Evolutionary conservation across 106 monocot genomes (phyloP).

Genomic region (Dendrobium catenatum): DNA sequence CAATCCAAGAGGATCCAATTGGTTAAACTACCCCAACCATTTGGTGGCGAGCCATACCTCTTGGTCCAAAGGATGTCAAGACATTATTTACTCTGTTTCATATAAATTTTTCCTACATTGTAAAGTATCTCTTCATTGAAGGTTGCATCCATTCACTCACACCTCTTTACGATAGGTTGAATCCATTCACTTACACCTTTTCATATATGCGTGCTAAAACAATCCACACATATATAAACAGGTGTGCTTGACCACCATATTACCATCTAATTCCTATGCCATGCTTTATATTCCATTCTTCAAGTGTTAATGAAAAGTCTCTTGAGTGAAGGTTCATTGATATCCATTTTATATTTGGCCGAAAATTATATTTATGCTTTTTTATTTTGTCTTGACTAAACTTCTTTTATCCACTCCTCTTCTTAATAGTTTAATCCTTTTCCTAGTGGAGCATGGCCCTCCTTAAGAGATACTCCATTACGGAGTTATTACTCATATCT

Average conservation of each 20-base stretch:
- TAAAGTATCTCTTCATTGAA: background rate
- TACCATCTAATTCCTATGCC: background rate
- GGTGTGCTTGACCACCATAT: background rate
- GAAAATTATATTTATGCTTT: background rate
- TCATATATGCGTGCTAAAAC: too few species aligned
- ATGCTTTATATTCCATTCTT: background rate
- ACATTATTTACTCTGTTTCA: background rate
- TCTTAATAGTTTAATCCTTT: background rate
- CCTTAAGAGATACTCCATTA: background rate
- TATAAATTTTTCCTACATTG: background rate
- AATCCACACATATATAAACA: too few species aligned
- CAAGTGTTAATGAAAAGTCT: background rate
- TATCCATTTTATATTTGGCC: background rate
- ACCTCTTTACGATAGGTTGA: background rate
- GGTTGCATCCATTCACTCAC: background rate
- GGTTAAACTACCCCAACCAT: too few species aligned
- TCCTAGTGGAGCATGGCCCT: background rate
- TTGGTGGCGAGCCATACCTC: too few species aligned
- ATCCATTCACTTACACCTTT: too few species aligned
- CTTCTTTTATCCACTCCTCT: background rate
- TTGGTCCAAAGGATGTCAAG: too few species aligned
- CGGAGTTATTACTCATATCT: background rate
- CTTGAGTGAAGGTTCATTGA: background rate
- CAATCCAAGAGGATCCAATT: too few species aligned
- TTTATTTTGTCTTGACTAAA: background rate